Evolutionary conservation across 257 asterid species (phyloP), one percentile per base, ranked within the genome.

Genomic region (Ballota nigra): DNA sequence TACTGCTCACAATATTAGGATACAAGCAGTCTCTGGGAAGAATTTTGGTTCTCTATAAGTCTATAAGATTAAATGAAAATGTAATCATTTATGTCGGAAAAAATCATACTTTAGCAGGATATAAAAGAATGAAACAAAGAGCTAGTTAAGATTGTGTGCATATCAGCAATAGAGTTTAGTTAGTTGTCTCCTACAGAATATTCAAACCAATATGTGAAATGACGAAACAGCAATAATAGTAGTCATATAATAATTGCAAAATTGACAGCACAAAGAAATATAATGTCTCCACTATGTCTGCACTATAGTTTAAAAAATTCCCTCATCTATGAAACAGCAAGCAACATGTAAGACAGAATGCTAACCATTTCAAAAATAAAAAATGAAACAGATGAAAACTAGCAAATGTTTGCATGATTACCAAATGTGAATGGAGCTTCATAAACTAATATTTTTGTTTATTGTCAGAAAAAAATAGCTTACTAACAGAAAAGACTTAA

Each of bases 1-100:
- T 79, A 47, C 75, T 79, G 78, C 80, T 41, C 69, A 75, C 41
- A 68, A 62, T 69, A 49, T 55, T 52, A 70, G 9, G 56, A 55
- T 16, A 47, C 55, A 47, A 53, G 36, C 15, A 47, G 40, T 15
- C 49, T 55, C 78, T 33, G 74, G 26, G 71, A 79, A 69, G 34
- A 6, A 18, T 19, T 47, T 53, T 11, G 45, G 29, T 61, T 36
- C 57, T 33, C 26, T 51, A 70, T 55, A 69, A 52, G 62, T 43
- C 59, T 16, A 67, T 45, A 66, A 60, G 71, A 76, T 33, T 29
- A 40, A 33, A 69, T 33, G 63, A 34, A 49, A 45, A 23, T 22
- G 26, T 19, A 55, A 24, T 12, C 34, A 38, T 41, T 28, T 53
- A 22, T 55, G 60, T 45, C 53, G 41, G 45, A 24, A 36, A n/a